Percentiles rank a stretch among this genome's conserved stretches.
These are phyloP conservation scores for Epichloe aotearoae DNA, from an alignment of 2,329 filamentous ascomycete genomes.

Conservation along the genomic window DNA sequence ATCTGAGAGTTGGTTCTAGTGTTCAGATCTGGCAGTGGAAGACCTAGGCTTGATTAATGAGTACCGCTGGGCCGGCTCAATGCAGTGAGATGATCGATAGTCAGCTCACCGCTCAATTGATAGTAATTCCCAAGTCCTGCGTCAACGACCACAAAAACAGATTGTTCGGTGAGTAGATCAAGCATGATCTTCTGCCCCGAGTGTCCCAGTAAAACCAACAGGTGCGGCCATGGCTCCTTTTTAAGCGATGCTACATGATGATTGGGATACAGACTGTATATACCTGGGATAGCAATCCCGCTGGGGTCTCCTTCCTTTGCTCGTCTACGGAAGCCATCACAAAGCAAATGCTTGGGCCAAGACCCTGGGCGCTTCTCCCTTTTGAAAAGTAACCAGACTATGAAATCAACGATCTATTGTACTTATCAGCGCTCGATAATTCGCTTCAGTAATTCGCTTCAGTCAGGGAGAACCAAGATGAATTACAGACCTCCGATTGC, in stretches of 20 bases:
- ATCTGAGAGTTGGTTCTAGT: background rate
- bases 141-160: constrained; percentile 55
- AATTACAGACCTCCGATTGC: constrained; percentile 46
- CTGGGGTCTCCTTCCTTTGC: constrained; percentile 16
- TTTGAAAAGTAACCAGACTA: constrained; percentile 65
- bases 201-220: constrained; percentile 61
- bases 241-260: constrained; percentile 57
- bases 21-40: constrained; percentile 36
- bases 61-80: background rate
- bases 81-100: background rate
- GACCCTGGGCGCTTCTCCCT: constrained; percentile 29
- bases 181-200: constrained; percentile 68
- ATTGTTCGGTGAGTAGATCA: constrained; percentile 61
- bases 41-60: constrained; percentile 20
- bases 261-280: constrained; percentile 54
- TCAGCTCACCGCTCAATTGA: constrained; percentile 61
- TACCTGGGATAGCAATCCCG: constrained; percentile 44
- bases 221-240: constrained; percentile 56
- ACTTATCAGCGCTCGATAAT: background rate
- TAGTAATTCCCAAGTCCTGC: constrained; percentile 52
- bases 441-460: background rate
- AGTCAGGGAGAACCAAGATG: background rate
- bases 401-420: constrained; percentile 60
- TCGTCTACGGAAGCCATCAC: constrained; percentile 61
- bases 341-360: constrained; percentile 62